Base-by-base conservation (phyloP, 2,329 filamentous ascomycete genomes). In the Metarhizium sp. region DNA sequence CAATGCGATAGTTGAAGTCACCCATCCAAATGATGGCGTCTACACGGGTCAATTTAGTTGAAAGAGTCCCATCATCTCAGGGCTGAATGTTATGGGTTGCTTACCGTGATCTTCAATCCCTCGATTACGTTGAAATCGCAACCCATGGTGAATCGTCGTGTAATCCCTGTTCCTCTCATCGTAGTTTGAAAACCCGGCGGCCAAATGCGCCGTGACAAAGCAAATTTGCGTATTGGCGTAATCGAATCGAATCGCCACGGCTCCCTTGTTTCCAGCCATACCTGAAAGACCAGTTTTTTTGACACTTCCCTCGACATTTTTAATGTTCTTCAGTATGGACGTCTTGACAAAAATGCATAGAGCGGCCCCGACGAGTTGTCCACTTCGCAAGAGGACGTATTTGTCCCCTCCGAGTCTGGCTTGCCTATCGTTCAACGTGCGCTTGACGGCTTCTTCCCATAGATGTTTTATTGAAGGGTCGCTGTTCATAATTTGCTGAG, bases 401-500 rank as follows among this genome's bases (percentile, higher is more conserved):
- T 86, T 87, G 55, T 92, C 86, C 5, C 82, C 81, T 0, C 84
- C 84, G 25, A 80, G 75, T 56, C 76, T 75, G 45, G 80, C 78
- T 18, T 90, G 85, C 59, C 87, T 82, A 11, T 74, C 71, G 63
- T 97, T 96, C 43, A 99, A 72, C 14, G 86, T 90, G 49, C 76
- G 77, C 60, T 86, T 86, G 29, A 97, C 91, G 4, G 88, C 86
- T 53, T 79, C 74, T 68, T 99, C 94, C 94, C 94, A 99, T 20
- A 86, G 75, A 59, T 90, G 85, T 61, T 92, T 89, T 54, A 89
- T 82, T 3, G 85, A 84, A 1, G 94, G 94, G 67, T 99, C 92
- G 58, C 92, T 97, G 61, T 95, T 96, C 91, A 99, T 96, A 66
- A 99, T 97, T 66, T 99, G 94, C 68, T 97, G 92, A 16, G 95